These are phyloP conservation scores for Phytopythium delawarense DNA, from an alignment of 352 stramenopile species.

Conservation along the genomic window DNA sequence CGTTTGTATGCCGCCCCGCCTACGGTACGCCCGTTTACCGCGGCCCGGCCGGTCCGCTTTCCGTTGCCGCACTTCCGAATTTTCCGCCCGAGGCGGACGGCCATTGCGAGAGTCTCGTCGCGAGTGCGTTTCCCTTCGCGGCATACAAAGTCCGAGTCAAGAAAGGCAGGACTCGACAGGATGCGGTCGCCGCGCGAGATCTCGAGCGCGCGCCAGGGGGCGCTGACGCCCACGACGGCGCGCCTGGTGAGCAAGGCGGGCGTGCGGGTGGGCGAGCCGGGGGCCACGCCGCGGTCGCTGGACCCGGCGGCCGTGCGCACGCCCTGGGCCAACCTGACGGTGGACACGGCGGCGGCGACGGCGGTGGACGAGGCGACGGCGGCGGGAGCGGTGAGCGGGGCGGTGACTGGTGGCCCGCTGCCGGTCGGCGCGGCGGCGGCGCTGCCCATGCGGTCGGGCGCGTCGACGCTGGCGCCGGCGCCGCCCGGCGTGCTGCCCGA, in stretches of 20 bases:
- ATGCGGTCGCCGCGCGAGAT: slow-evolving; percentile 61
- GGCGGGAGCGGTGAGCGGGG: too few relatives aligned
- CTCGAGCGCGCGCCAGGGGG: slow-evolving; percentile 61
- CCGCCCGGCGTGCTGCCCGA: slow-evolving; percentile 55
- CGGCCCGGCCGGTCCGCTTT: too few relatives aligned
- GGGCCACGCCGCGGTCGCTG: slow-evolving; percentile 49
- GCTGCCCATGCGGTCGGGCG: slow-evolving; percentile 49
- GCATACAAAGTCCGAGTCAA: too few relatives aligned
- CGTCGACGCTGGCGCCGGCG: slow-evolving; percentile 30
- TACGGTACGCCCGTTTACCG: too few relatives aligned
- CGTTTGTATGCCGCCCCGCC: too few relatives aligned
- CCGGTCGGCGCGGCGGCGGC: slow-evolving; percentile 10
- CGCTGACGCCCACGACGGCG: slow-evolving; percentile 60
- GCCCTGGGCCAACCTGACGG: slow-evolving; percentile 70
- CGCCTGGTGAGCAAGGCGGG: slow-evolving; percentile 45
- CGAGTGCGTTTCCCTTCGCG: not conserved
- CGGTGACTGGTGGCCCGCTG: too few relatives aligned
- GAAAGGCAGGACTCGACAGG: not conserved
- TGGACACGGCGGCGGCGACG: slow-evolving; percentile 37
- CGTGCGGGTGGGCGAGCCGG: slow-evolving; percentile 22
- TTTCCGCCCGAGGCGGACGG: not conserved
- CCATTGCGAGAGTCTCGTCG: too few relatives aligned
- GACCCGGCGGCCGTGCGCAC: slow-evolving; percentile 38
- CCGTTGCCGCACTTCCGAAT: too few relatives aligned
- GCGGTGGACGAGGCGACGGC: not conserved